Evolutionary conservation across 768 basidiomycete species (phyloP).

Genomic region (Tricholoma terreum): DNA sequence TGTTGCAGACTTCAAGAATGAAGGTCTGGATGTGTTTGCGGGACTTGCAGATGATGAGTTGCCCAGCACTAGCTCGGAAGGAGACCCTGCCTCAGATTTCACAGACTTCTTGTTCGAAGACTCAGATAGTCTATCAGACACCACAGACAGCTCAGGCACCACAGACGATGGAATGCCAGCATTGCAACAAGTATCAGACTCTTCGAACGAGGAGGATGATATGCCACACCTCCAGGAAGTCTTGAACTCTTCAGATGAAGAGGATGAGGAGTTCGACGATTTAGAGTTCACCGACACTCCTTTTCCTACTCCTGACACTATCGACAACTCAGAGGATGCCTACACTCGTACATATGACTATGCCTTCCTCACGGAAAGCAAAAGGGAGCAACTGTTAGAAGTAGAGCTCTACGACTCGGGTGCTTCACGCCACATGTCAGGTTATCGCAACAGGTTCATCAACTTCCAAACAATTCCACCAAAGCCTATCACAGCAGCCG

Average conservation of each 20-base stretch:
- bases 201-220: no score
- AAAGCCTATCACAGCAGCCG: constrained; percentile 18
- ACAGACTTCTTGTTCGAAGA: not conserved
- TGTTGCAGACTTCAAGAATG: no score
- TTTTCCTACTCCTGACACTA: not conserved
- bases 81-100: not conserved
- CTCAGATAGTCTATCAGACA: not conserved
- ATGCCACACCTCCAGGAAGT: no score
- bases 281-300: not conserved
- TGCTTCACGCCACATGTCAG: constrained; percentile 13
- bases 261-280: no score
- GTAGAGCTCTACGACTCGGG: constrained; percentile 19
- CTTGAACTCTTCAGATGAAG: no score
- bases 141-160: no score
- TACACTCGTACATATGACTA: not conserved
- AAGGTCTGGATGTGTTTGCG: no score
- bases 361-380: not conserved
- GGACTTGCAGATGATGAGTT: no score
- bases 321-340: not conserved
- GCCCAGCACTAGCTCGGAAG: constrained; percentile 21
- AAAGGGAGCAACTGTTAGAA: constrained; percentile 3
- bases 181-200: no score
- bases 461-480: constrained; percentile 17
- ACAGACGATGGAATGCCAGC: not conserved
- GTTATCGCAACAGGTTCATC: constrained; percentile 10